Evolutionary conservation across 345 rosid species (phyloP), one percentile per base, ranked within the genome.

Genomic region (Citrus sp.): DNA sequence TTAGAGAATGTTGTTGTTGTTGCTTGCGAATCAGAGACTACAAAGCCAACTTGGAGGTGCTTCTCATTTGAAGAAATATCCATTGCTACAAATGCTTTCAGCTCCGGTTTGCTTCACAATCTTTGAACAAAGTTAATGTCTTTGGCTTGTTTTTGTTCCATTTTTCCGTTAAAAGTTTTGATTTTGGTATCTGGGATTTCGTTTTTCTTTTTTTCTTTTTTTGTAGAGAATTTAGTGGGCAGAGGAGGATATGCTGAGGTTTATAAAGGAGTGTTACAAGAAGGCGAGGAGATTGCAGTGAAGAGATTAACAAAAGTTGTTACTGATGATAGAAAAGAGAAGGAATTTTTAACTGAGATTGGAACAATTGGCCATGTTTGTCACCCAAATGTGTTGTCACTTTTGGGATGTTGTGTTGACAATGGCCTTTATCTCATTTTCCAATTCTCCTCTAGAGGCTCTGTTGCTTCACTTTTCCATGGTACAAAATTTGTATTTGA

Each of bases 211-310:
- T 42, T 42, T 12, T 13, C 3, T 42, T 2, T 13, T 46, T 54
- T 70, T 34, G 49, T 74, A 90, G 97, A 89, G 69, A 93, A 92
- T 77, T 37, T 96, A 82, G 97, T 90, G 8, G 99, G 97, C 22
- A 90, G 84, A 90, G 95, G 98, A 85, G 98, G 99, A 42, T 92
- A 90, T 79, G 97, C 99, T 34, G 97, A 92, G 79, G 98, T 96
- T 12, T 96, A 96, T 76, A 94, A 82, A 77, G 98, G 99, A 54
- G 78, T 82, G 18, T 46, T 89, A 25, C 62, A 65, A 27, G 81
- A 80, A 25, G 91, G 92, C 18, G 94, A 89, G 37, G 94, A 90
- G 38, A 88, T 96, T 74, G 98, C 98, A 5, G 93, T 96, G 84
- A 96, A 96, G 80, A 90, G 92, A 81, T 84, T 96, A 63, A 90